Percentiles rank a stretch among this genome's conserved stretches.
Evolutionary conservation across 2,329 filamentous ascomycete genomes (phyloP).

Genomic region (Coniochaeta sp.): DNA sequence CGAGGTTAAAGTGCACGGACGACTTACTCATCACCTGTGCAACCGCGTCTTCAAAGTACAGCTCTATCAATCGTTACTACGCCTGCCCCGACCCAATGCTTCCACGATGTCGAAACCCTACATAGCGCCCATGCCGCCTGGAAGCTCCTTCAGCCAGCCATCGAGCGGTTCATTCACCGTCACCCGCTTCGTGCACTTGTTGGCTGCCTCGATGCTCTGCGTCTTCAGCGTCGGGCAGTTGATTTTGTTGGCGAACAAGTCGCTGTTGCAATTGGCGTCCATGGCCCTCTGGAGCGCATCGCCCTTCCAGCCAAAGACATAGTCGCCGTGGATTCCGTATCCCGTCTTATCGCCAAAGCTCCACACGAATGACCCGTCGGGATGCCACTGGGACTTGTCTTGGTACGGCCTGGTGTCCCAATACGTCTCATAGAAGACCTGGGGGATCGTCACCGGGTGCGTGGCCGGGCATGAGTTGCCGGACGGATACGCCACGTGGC

Average conservation of each 20-base stretch:
- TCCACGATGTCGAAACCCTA: too few relatives aligned
- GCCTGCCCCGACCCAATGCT: too few relatives aligned
- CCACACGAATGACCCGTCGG: constrained; percentile 13
- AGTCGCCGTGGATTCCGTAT: constrained; percentile 13
- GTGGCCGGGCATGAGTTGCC: constrained; percentile 9
- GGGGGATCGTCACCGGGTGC: constrained; percentile 12
- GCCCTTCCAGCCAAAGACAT: constrained; percentile 14
- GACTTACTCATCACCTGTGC: too few relatives aligned
- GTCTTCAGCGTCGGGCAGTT: constrained; percentile 18
- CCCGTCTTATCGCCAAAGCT: constrained; percentile 13
- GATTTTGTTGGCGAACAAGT: constrained; percentile 6
- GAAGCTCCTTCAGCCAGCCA: constrained; percentile 5
- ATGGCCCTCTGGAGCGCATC: constrained; percentile 12
- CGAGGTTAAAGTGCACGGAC: too few relatives aligned
- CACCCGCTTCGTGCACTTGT: constrained; percentile 12
- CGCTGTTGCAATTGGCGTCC: constrained; percentile 12
- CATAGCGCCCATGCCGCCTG: neutral
- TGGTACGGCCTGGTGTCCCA: constrained; percentile 13
- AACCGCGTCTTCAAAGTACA: too few relatives aligned
- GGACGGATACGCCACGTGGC: constrained; percentile 8
- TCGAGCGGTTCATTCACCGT: constrained; percentile 11
- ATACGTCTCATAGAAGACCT: constrained; percentile 13
- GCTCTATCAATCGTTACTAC: too few relatives aligned
- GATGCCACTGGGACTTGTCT: constrained; percentile 9
- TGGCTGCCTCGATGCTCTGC: constrained; percentile 12